Conservation (phyloP, 202 grass and related monocot genomes). For the Dendrocalamus latiflorus region DNA sequence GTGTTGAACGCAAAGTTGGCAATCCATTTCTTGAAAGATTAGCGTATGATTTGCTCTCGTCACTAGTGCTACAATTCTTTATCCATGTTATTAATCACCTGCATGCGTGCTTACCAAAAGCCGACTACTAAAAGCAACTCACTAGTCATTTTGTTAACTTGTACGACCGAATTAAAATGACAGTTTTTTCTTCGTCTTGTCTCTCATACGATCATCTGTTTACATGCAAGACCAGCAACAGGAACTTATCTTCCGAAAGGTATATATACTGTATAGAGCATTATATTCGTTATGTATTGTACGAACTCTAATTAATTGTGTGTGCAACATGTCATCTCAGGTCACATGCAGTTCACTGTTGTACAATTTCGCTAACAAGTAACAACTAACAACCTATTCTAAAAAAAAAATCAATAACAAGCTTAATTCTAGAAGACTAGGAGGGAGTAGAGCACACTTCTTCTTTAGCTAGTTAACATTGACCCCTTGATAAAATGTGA, state of each 20-base stretch:
- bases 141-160: slow-evolving; percentile 26
- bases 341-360: neutral
- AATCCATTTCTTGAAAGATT: slow-evolving; percentile 32
- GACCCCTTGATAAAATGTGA: neutral
- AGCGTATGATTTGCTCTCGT: slow-evolving; percentile 33
- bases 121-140: slow-evolving; percentile 1
- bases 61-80: slow-evolving; percentile 14
- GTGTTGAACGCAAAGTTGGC: slow-evolving; percentile 38
- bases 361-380: neutral
- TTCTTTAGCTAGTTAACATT: neutral
- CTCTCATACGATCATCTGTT: neutral
- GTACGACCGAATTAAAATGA: slow-evolving; percentile 33
- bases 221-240: neutral
- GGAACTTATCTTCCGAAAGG: neutral
- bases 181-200: neutral
- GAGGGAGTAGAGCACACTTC: too few species aligned
- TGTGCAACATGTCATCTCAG: neutral
- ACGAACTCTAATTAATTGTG: neutral
- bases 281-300: neutral
- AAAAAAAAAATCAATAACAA: too few species aligned
- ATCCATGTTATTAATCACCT: neutral
- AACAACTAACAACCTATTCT: too few species aligned
- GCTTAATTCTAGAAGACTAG: neutral
- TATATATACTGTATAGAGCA: neutral
- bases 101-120: slow-evolving; percentile 26